These are phyloP conservation scores for Mycosphaerella sp. DNA, from an alignment of 2,329 filamentous ascomycete species.

Conservation along the genomic window DNA sequence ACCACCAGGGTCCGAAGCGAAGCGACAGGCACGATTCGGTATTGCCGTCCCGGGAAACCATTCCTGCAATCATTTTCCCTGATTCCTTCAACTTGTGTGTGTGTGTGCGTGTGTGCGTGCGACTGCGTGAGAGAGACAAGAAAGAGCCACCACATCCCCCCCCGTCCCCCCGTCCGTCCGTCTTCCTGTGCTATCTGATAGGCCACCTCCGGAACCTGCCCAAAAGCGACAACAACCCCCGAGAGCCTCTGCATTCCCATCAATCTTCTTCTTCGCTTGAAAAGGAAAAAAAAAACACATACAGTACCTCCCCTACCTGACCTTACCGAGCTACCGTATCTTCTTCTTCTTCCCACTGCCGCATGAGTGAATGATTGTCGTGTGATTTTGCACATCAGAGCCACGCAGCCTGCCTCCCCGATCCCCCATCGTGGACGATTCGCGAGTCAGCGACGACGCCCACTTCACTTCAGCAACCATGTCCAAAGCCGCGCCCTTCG, in stretches of 20 bases:
- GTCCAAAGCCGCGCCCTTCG: conserved; percentile 14
- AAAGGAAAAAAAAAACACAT: too few relatives aligned
- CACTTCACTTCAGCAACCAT: conserved; percentile 5
- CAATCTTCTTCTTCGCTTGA: not conserved
- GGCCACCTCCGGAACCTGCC: conserved; percentile 1
- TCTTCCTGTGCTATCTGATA: conserved; percentile 6
- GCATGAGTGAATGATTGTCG: conserved; percentile 8
- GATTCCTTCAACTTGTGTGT: not conserved
- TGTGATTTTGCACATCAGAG: not conserved
- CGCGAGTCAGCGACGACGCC: not conserved
- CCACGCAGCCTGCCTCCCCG: not conserved
- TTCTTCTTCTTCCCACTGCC: not conserved
- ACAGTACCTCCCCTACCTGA: too few relatives aligned
- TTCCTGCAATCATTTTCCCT: not conserved
- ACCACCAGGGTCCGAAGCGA: conserved; percentile 2
- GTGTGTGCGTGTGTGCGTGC: too few relatives aligned
- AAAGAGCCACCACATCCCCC: too few relatives aligned
- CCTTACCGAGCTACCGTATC: too few relatives aligned
- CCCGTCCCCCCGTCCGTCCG: too few relatives aligned
- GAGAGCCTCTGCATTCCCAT: not conserved
- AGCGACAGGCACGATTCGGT: not conserved
- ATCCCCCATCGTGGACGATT: not conserved
- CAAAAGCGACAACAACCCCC: conserved; percentile 7
- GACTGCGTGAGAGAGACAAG: too few relatives aligned
- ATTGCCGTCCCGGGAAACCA: conserved; percentile 2